Percentiles rank a stretch among this genome's conserved stretches.
Conservation (phyloP, 2,329 filamentous ascomycete species). For the Podosphaera leucotricha region DNA sequence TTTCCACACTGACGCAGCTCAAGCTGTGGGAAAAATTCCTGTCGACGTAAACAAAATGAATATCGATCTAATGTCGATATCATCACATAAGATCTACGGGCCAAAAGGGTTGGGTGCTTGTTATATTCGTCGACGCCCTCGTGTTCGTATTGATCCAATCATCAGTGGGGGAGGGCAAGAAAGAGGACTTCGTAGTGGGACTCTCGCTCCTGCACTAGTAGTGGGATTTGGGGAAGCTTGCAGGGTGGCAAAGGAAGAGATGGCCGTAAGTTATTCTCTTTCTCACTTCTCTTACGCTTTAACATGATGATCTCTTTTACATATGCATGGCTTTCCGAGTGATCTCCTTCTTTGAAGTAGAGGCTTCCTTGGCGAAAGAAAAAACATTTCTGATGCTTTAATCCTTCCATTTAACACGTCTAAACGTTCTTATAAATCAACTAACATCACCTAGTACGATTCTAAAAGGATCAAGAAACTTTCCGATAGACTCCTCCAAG, state of each 20-base stretch:
- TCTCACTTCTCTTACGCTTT: slow-evolving; percentile 5
- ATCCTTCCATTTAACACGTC: slow-evolving; percentile 10
- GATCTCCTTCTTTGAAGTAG: slow-evolving; percentile 21
- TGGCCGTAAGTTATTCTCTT: slow-evolving; percentile 41
- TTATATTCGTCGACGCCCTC: slow-evolving; percentile 75
- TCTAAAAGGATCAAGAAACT: slow-evolving; percentile 59
- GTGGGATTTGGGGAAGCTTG: slow-evolving; percentile 94
- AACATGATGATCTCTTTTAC: slow-evolving; percentile 47
- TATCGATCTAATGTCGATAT: slow-evolving; percentile 96
- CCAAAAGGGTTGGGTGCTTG: slow-evolving; percentile 94
- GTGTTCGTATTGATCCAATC: slow-evolving; percentile 83
- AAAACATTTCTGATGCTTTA: slow-evolving; percentile 13
- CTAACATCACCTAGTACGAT: slow-evolving; percentile 47
- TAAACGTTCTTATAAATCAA: slow-evolving; percentile 1
- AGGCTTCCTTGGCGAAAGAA: slow-evolving; percentile 16
- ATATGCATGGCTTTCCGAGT: slow-evolving; percentile 87
- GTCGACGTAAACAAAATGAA: slow-evolving; percentile 96
- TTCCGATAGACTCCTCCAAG: slow-evolving; percentile 62
- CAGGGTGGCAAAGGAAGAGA: slow-evolving; percentile 70
- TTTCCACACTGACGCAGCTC: slow-evolving; percentile 91
- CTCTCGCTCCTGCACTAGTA: slow-evolving; percentile 65
- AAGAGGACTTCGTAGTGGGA: slow-evolving; percentile 81
- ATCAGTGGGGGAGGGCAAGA: slow-evolving; percentile 95
- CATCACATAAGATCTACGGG: slow-evolving; percentile 94
- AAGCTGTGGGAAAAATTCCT: slow-evolving; percentile 96